A percentile compares a stretch with the other conserved stretches of the same genome.
phyloP scores from a whole-genome alignment of 2,329 filamentous ascomycete species.

The Ilyonectria mors-panacis region DNA sequence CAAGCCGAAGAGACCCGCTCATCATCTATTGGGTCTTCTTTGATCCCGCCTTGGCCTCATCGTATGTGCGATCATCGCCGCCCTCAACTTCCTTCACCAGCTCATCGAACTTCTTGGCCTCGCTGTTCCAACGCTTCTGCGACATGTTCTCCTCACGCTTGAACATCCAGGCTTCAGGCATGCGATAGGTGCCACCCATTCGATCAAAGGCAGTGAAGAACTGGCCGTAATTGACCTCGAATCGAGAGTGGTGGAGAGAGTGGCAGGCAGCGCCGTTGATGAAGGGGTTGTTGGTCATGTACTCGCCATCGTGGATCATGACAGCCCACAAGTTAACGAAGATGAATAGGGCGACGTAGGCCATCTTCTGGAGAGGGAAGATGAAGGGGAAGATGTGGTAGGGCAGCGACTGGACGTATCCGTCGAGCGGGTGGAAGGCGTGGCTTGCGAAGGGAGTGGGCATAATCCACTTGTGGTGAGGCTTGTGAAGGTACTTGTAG shows the following conservation, averaged over 20 bases:
- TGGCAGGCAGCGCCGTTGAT: slow-evolving; percentile 97
- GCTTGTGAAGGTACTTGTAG: slow-evolving; percentile 95
- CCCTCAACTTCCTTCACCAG: slow-evolving; percentile 81
- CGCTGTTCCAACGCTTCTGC: slow-evolving; percentile 82
- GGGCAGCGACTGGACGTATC: slow-evolving; percentile 88
- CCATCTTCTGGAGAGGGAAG: slow-evolving; percentile 92
- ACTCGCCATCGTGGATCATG: slow-evolving; percentile 96
- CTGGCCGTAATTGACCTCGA: slow-evolving; percentile 86
- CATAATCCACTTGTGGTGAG: slow-evolving; percentile 99
- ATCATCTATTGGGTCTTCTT: slow-evolving; percentile 60
- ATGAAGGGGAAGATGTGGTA: slow-evolving; percentile 96
- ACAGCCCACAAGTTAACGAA: slow-evolving; percentile 99
- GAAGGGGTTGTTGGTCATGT: slow-evolving; percentile 89
- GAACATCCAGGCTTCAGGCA: slow-evolving; percentile 90
- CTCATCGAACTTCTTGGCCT: slow-evolving; percentile 81
- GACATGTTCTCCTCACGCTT: slow-evolving; percentile 88
- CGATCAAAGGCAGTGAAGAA: slow-evolving; percentile 95
- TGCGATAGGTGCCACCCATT: slow-evolving; percentile 86
- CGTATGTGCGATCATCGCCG: slow-evolving; percentile 66
- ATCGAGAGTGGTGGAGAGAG: slow-evolving; percentile 76
- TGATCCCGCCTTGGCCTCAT: slow-evolving; percentile 45
- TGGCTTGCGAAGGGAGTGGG: slow-evolving; percentile 93
- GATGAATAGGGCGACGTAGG: slow-evolving; percentile 87
- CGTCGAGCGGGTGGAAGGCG: slow-evolving; percentile 95
- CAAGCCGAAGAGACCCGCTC: background rate